A percentile compares a stretch with the other conserved stretches of the same genome.
Evolutionary conservation across 2,329 filamentous ascomycete genomes (phyloP).

Genomic region (Venturia pyrina): DNA sequence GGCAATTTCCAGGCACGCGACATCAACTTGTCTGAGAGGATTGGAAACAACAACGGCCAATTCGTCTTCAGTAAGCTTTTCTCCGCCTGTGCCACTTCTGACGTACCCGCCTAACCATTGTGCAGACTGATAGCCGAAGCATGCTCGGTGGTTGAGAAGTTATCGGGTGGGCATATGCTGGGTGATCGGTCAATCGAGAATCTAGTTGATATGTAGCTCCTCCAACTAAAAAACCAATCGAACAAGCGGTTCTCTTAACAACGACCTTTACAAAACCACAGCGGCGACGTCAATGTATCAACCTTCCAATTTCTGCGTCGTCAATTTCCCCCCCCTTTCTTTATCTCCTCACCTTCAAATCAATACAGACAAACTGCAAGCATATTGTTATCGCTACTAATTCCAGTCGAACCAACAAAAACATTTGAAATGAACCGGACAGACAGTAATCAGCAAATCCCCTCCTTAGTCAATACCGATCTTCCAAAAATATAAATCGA

Average conservation of each 20-base stretch:
- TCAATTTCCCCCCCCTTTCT: no score
- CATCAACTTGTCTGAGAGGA: conserved; percentile 47
- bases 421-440: no score
- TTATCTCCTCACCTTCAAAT: no score
- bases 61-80: conserved; percentile 24
- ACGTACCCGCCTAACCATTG: not conserved
- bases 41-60: conserved; percentile 43
- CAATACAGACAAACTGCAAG: no score
- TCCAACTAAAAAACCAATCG: not conserved
- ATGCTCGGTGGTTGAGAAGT: not conserved
- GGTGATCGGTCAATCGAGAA: not conserved
- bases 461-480: no score
- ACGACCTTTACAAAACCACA: not conserved
- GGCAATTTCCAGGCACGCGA: conserved; percentile 35
- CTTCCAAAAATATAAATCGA: no score
- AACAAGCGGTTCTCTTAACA: not conserved
- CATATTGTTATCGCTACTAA: no score
- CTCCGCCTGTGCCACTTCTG: not conserved
- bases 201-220: not conserved
- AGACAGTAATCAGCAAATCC: no score
- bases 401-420: no score
- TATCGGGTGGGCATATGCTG: not conserved
- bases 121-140: not conserved
- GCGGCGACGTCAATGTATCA: no score
- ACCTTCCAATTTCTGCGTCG: no score